Conservation (phyloP, 352 stramenopile genomes). For the Globisporangium mamillatum region DNA sequence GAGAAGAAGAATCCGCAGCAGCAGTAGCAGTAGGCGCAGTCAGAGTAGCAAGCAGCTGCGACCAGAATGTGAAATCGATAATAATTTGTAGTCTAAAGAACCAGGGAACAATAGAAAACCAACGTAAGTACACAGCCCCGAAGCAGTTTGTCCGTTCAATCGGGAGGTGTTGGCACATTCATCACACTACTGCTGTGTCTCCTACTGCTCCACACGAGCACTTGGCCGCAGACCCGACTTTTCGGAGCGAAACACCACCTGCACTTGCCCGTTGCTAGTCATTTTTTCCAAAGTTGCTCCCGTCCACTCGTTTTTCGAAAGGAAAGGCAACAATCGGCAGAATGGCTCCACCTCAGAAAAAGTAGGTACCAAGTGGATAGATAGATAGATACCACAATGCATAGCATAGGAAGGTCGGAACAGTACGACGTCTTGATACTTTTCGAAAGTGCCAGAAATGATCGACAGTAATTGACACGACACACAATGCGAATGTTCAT, state of each 20-base stretch:
- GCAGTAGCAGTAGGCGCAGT: not conserved
- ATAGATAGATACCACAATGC: no score
- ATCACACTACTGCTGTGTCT: no score
- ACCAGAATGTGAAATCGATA: slow-evolving; percentile 6
- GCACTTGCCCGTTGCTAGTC: not conserved
- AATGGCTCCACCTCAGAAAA: no score
- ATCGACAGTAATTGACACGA: not conserved
- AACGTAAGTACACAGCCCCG: not conserved
- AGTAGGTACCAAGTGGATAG: no score
- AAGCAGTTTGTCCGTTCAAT: not conserved
- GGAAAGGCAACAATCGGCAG: not conserved
- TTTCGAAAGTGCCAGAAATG: not conserved
- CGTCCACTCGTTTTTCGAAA: not conserved
- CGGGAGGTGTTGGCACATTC: no score
- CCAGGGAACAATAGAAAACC: slow-evolving; percentile 18
- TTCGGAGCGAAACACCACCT: no score
- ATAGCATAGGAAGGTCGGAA: no score
- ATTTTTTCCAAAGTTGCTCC: not conserved
- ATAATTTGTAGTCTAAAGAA: slow-evolving; percentile 21
- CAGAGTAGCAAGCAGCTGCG: not conserved
- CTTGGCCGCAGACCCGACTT: no score
- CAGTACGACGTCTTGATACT: not conserved
- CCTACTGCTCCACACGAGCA: no score
- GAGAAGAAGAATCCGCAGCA: slow-evolving; percentile 3
- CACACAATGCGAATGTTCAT: not conserved